Conservation (phyloP, 1,139 yeast species). For the Diutina pseudorugosa region DNA sequence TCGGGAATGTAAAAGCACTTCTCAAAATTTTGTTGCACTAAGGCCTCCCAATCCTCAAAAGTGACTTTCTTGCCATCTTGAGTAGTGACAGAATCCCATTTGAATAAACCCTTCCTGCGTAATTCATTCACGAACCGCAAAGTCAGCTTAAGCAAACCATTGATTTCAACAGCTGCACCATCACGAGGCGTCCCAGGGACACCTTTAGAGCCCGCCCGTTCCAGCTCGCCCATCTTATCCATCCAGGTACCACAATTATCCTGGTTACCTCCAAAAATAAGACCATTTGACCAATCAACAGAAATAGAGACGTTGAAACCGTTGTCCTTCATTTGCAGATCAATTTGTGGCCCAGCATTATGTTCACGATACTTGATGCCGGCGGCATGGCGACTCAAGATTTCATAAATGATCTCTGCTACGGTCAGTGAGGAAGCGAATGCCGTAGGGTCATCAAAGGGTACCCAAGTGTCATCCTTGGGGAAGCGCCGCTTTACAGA, state of each 20-base stretch:
- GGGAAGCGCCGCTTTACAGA: constrained; percentile 81
- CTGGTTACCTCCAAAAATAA: constrained; percentile 85
- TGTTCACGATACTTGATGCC: constrained; percentile 90
- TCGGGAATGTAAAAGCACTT: constrained; percentile 63
- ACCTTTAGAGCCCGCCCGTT: constrained; percentile 71
- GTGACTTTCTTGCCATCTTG: constrained; percentile 47
- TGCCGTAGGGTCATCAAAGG: constrained; percentile 60
- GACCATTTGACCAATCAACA: constrained; percentile 85
- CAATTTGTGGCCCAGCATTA: constrained; percentile 82
- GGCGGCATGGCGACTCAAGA: constrained; percentile 71
- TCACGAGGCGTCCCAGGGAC: constrained; percentile 96
- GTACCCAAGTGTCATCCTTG: constrained; percentile 67
- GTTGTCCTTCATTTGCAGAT: constrained; percentile 83
- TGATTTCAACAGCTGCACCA: constrained; percentile 92
- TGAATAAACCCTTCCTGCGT: constrained; percentile 40
- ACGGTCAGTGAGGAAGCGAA: constrained; percentile 60
- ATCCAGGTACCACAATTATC: constrained; percentile 97
- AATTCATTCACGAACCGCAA: constrained; percentile 66
- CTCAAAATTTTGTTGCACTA: constrained; percentile 67
- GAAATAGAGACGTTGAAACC: constrained; percentile 77
- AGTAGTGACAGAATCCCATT: constrained; percentile 5
- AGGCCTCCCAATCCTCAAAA: constrained; percentile 55
- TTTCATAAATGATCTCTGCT: constrained; percentile 70
- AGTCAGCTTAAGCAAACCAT: constrained; percentile 75
- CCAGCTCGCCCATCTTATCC: constrained; percentile 99